These are phyloP conservation scores for Suillus fuscotomentosus DNA, from an alignment of 768 basidiomycete species.

Conservation along the genomic window DNA sequence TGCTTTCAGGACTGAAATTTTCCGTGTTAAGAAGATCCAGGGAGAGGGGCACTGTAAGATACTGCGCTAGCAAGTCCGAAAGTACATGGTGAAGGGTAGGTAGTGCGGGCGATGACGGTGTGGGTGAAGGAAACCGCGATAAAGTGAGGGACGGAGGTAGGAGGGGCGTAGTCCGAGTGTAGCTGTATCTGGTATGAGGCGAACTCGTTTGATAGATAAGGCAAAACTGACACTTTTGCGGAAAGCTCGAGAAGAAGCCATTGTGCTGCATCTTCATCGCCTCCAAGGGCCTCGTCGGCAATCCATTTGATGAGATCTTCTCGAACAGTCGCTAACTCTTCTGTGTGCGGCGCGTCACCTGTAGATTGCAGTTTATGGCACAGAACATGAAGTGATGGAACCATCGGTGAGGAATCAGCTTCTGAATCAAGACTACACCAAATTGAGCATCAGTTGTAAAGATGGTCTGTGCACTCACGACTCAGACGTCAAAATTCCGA, in stretches of 20 bases:
- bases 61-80: slow-evolving; percentile 55
- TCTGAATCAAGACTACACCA: slow-evolving; percentile 39
- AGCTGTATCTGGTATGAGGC: slow-evolving; percentile 37
- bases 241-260: slow-evolving; percentile 66
- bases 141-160: slow-evolving; percentile 67
- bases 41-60: slow-evolving; percentile 57
- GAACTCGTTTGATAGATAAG: slow-evolving; percentile 1
- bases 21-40: slow-evolving; percentile 58
- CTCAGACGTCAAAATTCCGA: slow-evolving; percentile 72
- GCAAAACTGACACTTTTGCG: slow-evolving; percentile 57
- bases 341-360: background rate
- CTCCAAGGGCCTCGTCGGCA: slow-evolving; percentile 63
- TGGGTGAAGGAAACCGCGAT: slow-evolving; percentile 55
- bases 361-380: slow-evolving; percentile 32
- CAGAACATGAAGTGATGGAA: slow-evolving; percentile 71
- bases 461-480: slow-evolving; percentile 41
- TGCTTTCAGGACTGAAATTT: slow-evolving; percentile 61
- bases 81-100: slow-evolving; percentile 59
- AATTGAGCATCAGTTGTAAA: slow-evolving; percentile 4
- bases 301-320: slow-evolving; percentile 70
- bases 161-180: slow-evolving; percentile 64
- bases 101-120: slow-evolving; percentile 17
- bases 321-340: slow-evolving; percentile 26
- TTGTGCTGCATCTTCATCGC: slow-evolving; percentile 69
- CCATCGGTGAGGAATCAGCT: slow-evolving; percentile 32